Conservation (phyloP, 345 rosid species). For the Brassica nigra region DNA sequence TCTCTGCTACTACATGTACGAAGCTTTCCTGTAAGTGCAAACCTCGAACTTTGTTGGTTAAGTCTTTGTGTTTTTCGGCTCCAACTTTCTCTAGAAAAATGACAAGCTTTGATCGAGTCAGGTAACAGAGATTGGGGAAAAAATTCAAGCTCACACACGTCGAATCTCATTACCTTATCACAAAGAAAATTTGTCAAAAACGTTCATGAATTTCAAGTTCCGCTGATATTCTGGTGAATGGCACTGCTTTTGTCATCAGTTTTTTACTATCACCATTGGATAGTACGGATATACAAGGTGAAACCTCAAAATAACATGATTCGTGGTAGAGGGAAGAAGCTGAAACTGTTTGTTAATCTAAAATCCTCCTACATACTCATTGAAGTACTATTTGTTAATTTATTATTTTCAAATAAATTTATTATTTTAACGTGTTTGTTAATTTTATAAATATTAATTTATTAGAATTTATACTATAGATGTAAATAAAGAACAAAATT, state of each 20-base stretch:
- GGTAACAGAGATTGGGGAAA: neutral
- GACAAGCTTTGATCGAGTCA: too few species aligned
- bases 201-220: too few species aligned
- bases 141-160: neutral
- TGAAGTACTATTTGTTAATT: neutral
- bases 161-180: neutral
- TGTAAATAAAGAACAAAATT: too few species aligned
- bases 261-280: constrained; percentile 99
- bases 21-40: neutral
- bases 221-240: constrained; percentile 11
- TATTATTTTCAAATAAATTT: too few species aligned
- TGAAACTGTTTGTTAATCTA: constrained; percentile 52
- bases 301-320: constrained; percentile 64
- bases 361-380: neutral
- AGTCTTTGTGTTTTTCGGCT: too few species aligned
- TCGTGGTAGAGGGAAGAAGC: constrained; percentile 74
- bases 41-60: neutral
- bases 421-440: too few species aligned
- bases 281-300: constrained; percentile 92
- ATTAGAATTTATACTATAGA: too few species aligned
- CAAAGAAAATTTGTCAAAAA: neutral
- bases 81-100: too few species aligned
- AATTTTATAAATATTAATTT: too few species aligned
- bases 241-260: constrained; percentile 48
- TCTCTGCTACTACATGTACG: neutral